Conservation (phyloP, 2,329 filamentous ascomycete species). For the Cladophialophora carrionii region DNA sequence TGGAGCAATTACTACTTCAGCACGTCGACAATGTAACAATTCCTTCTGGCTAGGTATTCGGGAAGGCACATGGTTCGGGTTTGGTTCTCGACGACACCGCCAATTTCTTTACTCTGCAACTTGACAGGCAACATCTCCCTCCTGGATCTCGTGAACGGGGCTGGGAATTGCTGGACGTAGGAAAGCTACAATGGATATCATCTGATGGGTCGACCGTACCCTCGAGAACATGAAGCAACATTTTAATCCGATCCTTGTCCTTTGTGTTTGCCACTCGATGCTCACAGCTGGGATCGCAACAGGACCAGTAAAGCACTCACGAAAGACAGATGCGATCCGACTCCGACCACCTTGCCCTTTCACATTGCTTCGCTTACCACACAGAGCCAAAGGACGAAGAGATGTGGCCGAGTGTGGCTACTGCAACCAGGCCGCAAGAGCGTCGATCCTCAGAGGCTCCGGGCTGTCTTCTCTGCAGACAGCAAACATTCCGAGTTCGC, state of each 20-base stretch:
- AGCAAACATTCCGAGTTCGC: not conserved
- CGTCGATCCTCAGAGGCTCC: not conserved
- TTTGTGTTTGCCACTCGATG: not conserved
- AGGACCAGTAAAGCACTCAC: not conserved
- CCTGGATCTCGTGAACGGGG: not conserved
- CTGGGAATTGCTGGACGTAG: not conserved
- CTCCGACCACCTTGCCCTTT: not conserved
- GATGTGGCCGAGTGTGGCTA: not conserved
- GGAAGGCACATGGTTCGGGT: not conserved
- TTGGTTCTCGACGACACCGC: not conserved
- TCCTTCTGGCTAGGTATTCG: not conserved
- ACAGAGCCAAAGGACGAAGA: not conserved
- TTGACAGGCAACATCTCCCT: not conserved
- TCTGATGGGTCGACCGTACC: not conserved
- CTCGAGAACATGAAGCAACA: conserved; percentile 1
- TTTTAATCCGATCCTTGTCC: not conserved
- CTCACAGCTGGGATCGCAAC: not conserved
- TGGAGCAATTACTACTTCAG: conserved; percentile 98
- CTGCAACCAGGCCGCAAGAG: not conserved
- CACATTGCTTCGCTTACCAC: not conserved
- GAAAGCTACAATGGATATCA: not conserved
- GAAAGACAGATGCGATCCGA: not conserved
- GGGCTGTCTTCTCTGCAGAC: not conserved
- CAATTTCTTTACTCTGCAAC: not conserved
- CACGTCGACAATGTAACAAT: conserved; percentile 59